Conservation (phyloP, 106 monocot species). For the Dendrobium nobile region DNA sequence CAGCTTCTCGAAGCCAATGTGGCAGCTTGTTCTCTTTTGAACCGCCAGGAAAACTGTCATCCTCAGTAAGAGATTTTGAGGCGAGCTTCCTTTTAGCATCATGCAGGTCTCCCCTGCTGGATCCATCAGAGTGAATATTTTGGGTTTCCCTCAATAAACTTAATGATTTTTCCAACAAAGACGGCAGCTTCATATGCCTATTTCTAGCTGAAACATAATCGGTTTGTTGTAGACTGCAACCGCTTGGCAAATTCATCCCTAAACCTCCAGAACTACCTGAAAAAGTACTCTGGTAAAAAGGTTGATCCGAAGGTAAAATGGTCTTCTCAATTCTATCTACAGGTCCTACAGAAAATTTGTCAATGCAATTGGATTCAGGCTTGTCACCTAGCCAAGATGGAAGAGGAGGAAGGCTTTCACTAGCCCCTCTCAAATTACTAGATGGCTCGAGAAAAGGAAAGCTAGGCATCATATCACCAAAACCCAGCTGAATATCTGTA, state of each 20-base stretch:
- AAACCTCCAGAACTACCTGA: slow-evolving; percentile 8
- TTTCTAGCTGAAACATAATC: slow-evolving; percentile 18
- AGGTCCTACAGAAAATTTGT: neutral
- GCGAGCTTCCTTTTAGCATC: slow-evolving; percentile 23
- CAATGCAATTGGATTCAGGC: slow-evolving; percentile 4
- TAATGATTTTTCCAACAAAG: slow-evolving; percentile 30
- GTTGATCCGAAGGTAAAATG: slow-evolving; percentile 13
- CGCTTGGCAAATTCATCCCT: slow-evolving; percentile 16
- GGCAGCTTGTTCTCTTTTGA: slow-evolving; percentile 77
- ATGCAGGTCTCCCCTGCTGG: slow-evolving; percentile 7
- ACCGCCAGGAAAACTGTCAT: slow-evolving; percentile 16
- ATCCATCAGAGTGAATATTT: slow-evolving; percentile 12
- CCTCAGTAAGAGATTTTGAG: slow-evolving; percentile 4
- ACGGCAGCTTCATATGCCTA: slow-evolving; percentile 30
- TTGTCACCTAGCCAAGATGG: slow-evolving; percentile 12
- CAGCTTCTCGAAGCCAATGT: slow-evolving; percentile 94
- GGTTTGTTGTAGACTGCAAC: slow-evolving; percentile 6
- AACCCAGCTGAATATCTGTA: slow-evolving; percentile 65
- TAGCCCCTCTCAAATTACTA: slow-evolving; percentile 2
- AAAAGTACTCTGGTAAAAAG: slow-evolving; percentile 11
- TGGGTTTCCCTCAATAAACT: slow-evolving; percentile 26
- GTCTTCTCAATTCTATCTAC: slow-evolving; percentile 7
- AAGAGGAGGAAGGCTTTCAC: slow-evolving; percentile 8
- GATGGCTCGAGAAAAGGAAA: slow-evolving; percentile 13
- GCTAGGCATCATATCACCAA: slow-evolving; percentile 9